These are phyloP conservation scores for Aspergillus sergii DNA, from an alignment of 2,329 filamentous ascomycete species.

Conservation along the genomic window DNA sequence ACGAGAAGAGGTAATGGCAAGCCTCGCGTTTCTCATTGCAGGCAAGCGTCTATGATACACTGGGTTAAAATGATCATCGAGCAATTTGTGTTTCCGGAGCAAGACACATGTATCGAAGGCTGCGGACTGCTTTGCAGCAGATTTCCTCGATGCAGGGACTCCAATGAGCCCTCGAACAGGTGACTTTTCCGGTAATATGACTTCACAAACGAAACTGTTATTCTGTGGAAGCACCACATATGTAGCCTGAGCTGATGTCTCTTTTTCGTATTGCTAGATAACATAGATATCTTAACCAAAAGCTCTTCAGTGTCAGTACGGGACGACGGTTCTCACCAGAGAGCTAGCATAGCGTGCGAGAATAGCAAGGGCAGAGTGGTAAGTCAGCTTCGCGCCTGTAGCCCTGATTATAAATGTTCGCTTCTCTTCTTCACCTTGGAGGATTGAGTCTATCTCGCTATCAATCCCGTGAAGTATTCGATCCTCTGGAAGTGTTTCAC, in stretches of 20 bases:
- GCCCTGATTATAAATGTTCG: constrained; percentile 62
- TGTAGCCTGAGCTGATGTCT: constrained; percentile 50
- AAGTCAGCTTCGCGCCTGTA: constrained; percentile 79
- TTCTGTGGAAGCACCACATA: constrained; percentile 65
- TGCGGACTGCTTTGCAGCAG: constrained; percentile 81
- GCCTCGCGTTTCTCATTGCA: constrained; percentile 79
- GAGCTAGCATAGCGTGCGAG: constrained; percentile 74
- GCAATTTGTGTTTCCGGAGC: constrained; percentile 65
- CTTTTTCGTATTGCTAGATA: constrained; percentile 49
- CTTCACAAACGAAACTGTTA: constrained; percentile 71
- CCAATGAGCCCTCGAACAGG: constrained; percentile 71
- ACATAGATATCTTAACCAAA: constrained; percentile 11
- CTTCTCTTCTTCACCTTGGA: constrained; percentile 55
- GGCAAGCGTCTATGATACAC: constrained; percentile 72
- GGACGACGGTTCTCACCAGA: constrained; percentile 47
- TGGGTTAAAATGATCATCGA: constrained; percentile 76
- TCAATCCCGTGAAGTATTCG: constrained; percentile 66
- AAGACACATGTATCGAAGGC: constrained; percentile 80
- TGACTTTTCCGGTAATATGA: constrained; percentile 74
- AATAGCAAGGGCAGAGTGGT: constrained; percentile 70
- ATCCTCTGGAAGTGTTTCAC: constrained; percentile 72
- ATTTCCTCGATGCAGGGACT: constrained; percentile 66
- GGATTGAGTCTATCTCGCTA: constrained; percentile 57
- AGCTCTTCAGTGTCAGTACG: not conserved
- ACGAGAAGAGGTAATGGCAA: constrained; percentile 81